Evolutionary conservation across 1,284 basidiomycete species (phyloP), one percentile per base, ranked within the genome.

Genomic region (Pascua sp.): DNA sequence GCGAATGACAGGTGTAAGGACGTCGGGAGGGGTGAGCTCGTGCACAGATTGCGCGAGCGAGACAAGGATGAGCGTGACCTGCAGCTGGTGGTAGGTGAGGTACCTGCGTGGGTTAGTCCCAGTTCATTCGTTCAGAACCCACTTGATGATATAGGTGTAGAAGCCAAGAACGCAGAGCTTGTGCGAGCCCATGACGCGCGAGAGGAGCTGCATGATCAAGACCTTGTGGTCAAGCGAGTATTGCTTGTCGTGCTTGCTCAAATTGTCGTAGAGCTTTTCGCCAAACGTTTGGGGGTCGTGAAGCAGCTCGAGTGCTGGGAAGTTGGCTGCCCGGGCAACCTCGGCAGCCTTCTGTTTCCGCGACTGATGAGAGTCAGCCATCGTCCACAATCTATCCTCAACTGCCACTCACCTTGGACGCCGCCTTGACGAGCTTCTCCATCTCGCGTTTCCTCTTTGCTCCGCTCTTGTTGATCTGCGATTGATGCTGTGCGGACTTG

Each of bases 181-280:
- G 81, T 98, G 95, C 2, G 84, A 80, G 42, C 91, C 90, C 85
- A 94, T 95, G 53, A 98, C 89, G 49, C 96, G 86, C n/a, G 91
- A 90, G 50, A 98, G 84, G 42, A 99, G 87, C 75, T 98, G 93
- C 91, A 98, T 96, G 71, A 97, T 83, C 62, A 98, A 83, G 59
- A 98, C 89, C 79, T 97, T 98, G 82, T 98, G 95, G 67, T 98
- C 94, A 64, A 98, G 84, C 17, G 90, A 89, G 73, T 90, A 92
- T 15, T 89, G 86, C 76, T 94, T 96, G 82, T 97, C 94, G 76
- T 94, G 86, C 45, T 83, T 84, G 70, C 86, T 86, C 50, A 99
- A 80, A 54, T 86, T 84, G 70, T 95, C 90, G 72, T 93, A 98
- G 1, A 99, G 83, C 74, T 90, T 93, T 78, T 99, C 96, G 39